A percentile compares a stretch with the other conserved stretches of the same genome.
phyloP scores from a whole-genome alignment of 139 green algal genomes.

The Microglena sp. region DNA sequence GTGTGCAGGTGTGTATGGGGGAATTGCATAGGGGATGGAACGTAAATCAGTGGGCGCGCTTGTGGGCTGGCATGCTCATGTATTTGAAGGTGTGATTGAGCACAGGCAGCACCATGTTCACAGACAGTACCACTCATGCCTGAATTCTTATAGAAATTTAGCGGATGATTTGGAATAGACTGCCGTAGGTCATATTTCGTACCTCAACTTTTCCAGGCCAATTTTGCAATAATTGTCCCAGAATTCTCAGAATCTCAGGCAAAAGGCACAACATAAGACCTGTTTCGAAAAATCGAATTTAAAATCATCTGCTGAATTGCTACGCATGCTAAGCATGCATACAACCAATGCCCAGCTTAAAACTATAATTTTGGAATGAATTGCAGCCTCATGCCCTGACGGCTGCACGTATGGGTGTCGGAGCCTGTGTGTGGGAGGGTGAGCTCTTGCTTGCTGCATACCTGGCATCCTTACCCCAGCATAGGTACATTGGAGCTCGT shows the following conservation, averaged over 20 bases:
- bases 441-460: slow-evolving; percentile 46
- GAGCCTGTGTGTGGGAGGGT: slow-evolving; percentile 46
- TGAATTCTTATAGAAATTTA: no score
- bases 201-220: no score
- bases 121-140: not conserved
- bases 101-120: not conserved
- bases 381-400: slow-evolving; percentile 33
- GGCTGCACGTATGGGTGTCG: slow-evolving; percentile 44
- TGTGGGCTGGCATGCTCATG: not conserved
- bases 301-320: no score
- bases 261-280: no score
- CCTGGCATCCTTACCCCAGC: slow-evolving; percentile 25
- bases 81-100: not conserved
- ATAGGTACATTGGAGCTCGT: slow-evolving; percentile 31
- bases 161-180: no score
- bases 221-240: no score
- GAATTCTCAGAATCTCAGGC: no score
- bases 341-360: not conserved
- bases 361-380: no score
- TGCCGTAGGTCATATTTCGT: no score
- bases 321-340: not conserved
- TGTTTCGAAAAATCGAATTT: no score
- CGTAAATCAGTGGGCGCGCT: no score
- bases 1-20: not conserved
- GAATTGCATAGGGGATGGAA: no score